Evolutionary conservation across 371 early-diverging fungal species (phyloP).

Genomic region (Mortierella sp.): DNA sequence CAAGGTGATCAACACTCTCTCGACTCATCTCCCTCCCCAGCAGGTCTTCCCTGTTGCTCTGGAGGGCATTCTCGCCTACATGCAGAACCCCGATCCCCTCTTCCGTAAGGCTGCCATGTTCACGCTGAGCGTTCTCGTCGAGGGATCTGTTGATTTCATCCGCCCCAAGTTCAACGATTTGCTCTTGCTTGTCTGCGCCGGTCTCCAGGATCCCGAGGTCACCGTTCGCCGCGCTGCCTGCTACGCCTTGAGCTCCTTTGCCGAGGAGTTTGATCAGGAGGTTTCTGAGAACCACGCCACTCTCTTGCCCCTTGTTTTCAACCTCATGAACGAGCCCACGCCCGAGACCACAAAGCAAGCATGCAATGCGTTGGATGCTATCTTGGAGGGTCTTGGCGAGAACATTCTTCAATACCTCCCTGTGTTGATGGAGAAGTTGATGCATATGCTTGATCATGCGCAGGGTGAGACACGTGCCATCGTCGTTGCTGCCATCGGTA

Average conservation of each 20-base stretch:
- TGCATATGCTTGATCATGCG: conserved; percentile 73
- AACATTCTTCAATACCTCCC: conserved; percentile 82
- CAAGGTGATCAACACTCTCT: conserved; percentile 77
- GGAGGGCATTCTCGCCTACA: conserved; percentile 75
- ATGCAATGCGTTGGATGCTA: conserved; percentile 87
- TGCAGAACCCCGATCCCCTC: conserved; percentile 77
- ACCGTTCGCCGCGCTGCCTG: conserved; percentile 88
- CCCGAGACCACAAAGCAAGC: conserved; percentile 80
- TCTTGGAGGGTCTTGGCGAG: conserved; percentile 84
- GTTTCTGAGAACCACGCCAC: conserved; percentile 80
- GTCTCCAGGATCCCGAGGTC: conserved; percentile 81
- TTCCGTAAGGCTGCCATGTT: conserved; percentile 90
- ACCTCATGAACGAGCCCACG: conserved; percentile 78
- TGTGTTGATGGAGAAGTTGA: conserved; percentile 80
- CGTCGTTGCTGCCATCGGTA: conserved; percentile 87
- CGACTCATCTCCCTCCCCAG: conserved; percentile 85
- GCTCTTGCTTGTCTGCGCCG: conserved; percentile 75
- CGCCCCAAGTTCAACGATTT: conserved; percentile 78
- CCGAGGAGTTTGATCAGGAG: conserved; percentile 82
- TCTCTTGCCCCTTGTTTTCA: conserved; percentile 84
- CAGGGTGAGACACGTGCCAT: conserved; percentile 75
- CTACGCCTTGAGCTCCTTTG: conserved; percentile 84
- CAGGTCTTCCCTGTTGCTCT: conserved; percentile 87
- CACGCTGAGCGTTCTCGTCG: conserved; percentile 83
- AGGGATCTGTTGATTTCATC: conserved; percentile 88